phyloP scores from a whole-genome alignment of 345 rosid genomes.

The Citrus hindsii region DNA sequence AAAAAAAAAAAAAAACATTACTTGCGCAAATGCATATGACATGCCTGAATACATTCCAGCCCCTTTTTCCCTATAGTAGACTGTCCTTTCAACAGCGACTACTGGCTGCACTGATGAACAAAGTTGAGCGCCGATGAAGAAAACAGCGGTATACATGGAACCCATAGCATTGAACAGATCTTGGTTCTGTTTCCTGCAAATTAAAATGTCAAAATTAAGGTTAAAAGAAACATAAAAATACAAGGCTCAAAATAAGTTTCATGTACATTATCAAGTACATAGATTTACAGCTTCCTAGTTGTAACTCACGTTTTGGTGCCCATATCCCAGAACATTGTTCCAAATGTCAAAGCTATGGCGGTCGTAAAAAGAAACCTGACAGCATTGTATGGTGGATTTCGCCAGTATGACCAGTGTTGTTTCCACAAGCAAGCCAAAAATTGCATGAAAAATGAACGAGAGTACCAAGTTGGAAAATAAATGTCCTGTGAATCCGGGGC shows the following conservation, averaged over 20 bases:
- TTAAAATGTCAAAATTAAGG: background rate
- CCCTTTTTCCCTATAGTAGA: constrained; percentile 47
- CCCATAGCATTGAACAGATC: constrained; percentile 71
- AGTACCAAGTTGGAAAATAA: constrained; percentile 48
- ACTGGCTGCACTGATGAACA: constrained; percentile 60
- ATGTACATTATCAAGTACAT: too few relatives aligned
- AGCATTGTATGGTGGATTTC: constrained; percentile 68
- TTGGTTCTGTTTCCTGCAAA: constrained; percentile 34
- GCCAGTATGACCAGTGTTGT: constrained; percentile 79
- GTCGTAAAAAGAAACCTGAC: constrained; percentile 65
- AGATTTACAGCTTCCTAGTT: background rate
- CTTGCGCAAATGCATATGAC: constrained; percentile 52
- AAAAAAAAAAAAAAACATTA: background rate
- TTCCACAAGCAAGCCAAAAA: constrained; percentile 77
- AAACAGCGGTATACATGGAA: constrained; percentile 72
- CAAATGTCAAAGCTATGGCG: constrained; percentile 57
- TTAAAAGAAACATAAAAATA: background rate
- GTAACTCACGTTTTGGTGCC: constrained; percentile 58
- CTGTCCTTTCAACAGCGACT: constrained; percentile 53
- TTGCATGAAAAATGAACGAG: constrained; percentile 52
- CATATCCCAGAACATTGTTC: constrained; percentile 76
- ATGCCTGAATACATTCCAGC: constrained; percentile 53
- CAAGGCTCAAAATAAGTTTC: background rate
- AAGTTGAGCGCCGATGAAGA: constrained; percentile 71
- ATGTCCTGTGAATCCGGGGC: constrained; percentile 56